These are phyloP conservation scores for Viridothelium virens DNA, from an alignment of 495 filamentous ascomycete genomes.

Conservation along the genomic window DNA sequence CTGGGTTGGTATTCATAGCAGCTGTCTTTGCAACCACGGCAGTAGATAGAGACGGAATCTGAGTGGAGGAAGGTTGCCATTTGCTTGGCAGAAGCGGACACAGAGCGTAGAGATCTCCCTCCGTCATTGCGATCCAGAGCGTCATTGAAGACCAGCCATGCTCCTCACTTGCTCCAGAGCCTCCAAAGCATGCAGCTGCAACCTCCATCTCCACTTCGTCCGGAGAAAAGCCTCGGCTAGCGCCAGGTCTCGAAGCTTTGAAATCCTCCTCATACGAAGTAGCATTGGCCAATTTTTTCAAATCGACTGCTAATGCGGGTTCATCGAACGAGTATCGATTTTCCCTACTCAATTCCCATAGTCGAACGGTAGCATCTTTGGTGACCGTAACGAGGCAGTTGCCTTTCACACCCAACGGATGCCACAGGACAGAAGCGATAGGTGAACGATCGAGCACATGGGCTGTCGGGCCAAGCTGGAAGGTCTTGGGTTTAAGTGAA, in stretches of 20 bases:
- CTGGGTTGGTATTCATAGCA: constrained; percentile 50
- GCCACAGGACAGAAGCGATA: constrained; percentile 73
- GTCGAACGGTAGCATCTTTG: constrained; percentile 69
- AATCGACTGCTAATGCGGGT: constrained; percentile 71
- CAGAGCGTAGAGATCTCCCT: constrained; percentile 83
- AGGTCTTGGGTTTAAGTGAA: constrained; percentile 66
- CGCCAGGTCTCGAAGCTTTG: constrained; percentile 56
- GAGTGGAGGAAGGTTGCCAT: constrained; percentile 68
- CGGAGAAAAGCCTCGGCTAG: constrained; percentile 72
- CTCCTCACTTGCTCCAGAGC: constrained; percentile 52
- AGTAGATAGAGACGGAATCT: constrained; percentile 69
- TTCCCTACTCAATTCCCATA: constrained; percentile 76
- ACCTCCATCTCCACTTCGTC: constrained; percentile 83
- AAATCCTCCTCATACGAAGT: constrained; percentile 70
- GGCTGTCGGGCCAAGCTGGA: constrained; percentile 76
- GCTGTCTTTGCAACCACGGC: constrained; percentile 60
- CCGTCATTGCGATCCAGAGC: constrained; percentile 80
- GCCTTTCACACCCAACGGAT: constrained; percentile 69
- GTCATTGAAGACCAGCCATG: constrained; percentile 87
- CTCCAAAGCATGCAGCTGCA: constrained; percentile 74
- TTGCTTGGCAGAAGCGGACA: constrained; percentile 76
- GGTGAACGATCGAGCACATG: constrained; percentile 77
- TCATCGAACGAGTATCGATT: constrained; percentile 78
- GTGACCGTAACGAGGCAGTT: constrained; percentile 75
- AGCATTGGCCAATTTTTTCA: constrained; percentile 74